Evolutionary conservation across 1,284 basidiomycete genomes (phyloP), one percentile per base, ranked within the genome.

Genomic region (Clitocybe nebularis): DNA sequence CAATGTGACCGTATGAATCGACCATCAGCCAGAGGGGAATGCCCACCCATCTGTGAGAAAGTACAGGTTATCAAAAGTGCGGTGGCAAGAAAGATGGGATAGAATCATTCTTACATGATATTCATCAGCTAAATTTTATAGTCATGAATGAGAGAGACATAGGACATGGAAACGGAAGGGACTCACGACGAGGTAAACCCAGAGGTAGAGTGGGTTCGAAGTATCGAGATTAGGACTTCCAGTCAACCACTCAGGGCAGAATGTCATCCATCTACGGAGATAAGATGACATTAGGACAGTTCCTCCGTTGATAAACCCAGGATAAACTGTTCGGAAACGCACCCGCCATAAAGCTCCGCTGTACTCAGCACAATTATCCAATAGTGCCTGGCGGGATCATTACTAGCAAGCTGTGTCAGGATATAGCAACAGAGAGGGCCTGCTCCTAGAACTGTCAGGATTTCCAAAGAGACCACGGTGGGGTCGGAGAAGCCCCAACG

Each of bases 191-290:
- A 78, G 68, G 59, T 80, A 76, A 35, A 78, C 68, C 79, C 74
- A 75, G 43, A 79, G 61, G 51, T 74, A 66, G 33, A 80, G 63
- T 33, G 69, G 63, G 53, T 89, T 86, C 1, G 79, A 81, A 0
- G 79, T 86, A 54, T 84, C 72, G 44, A 91, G 63, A 54, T 74
- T 83, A 0, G 80, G 77, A 51, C 78, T 85, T 23, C 84, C 87
- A 0, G 76, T 82, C 43, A 91, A 64, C 89, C 89, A 91, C 61
- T 90, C 86, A 1, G 87, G 88, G 55, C 79, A 81, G 64, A 89
- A 89, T 2, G 85, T 90, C 85, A 90, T 89, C 79, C 80, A 89
- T 19, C 84, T 85, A 40, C 21, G 23, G 10, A 34, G 5, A 39
- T 5, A 19, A 14, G 7, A 11, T 17, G 13, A 35, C n/a, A n/a